Conservation (phyloP, 495 filamentous ascomycete species). For the Tuber melanosporum region DNA sequence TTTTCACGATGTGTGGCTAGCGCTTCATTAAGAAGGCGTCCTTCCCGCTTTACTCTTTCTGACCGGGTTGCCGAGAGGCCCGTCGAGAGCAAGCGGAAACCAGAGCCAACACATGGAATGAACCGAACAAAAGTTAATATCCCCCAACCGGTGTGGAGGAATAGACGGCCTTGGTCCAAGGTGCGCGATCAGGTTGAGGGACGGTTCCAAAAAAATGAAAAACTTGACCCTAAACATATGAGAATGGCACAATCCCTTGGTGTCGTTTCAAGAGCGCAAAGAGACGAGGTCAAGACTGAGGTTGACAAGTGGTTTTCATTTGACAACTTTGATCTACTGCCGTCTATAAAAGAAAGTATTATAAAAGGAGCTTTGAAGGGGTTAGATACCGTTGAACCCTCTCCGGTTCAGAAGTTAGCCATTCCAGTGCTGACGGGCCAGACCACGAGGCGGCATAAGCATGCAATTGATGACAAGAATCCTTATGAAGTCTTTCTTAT, state of each 20-base stretch:
- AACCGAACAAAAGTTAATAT: constrained; percentile 67
- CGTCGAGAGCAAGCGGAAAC: constrained; percentile 42
- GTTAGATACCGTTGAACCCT: constrained; percentile 65
- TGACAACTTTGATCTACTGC: constrained; percentile 67
- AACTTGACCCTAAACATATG: constrained; percentile 67
- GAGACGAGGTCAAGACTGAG: constrained; percentile 60
- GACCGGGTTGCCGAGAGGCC: constrained; percentile 52
- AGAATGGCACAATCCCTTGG: constrained; percentile 85
- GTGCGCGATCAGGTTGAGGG: background rate
- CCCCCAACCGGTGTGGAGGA: constrained; percentile 21
- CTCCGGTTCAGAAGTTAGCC: constrained; percentile 78
- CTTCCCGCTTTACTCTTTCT: constrained; percentile 76
- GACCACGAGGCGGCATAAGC: constrained; percentile 23
- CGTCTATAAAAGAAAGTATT: constrained; percentile 66
- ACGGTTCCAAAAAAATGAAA: constrained; percentile 22
- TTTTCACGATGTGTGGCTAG: constrained; percentile 26
- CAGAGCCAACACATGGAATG: constrained; percentile 65
- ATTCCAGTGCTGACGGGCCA: constrained; percentile 68
- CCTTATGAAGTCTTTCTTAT: constrained; percentile 65
- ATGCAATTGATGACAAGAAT: constrained; percentile 8
- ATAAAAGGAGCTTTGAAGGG: constrained; percentile 62
- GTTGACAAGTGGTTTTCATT: constrained; percentile 69
- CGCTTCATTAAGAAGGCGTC: constrained; percentile 40
- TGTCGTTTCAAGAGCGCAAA: constrained; percentile 64
- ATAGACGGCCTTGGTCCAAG: background rate